phyloP scores from a whole-genome alignment of 805 yeast species.

The Candida incommunis region DNA sequence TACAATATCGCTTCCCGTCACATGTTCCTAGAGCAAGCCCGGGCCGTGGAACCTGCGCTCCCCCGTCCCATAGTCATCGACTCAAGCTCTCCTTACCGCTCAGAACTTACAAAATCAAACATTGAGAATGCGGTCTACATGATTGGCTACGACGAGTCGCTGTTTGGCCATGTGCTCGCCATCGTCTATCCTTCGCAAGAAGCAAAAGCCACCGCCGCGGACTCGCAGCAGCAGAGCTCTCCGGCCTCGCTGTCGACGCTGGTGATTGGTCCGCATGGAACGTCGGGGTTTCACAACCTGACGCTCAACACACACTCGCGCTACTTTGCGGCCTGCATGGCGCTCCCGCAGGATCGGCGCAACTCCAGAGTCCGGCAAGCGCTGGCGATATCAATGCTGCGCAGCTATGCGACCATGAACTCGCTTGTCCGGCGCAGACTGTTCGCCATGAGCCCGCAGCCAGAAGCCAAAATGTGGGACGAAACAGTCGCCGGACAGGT shows the following conservation, averaged over 20 bases:
- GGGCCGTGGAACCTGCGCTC: slow-evolving; percentile 1
- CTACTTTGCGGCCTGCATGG: slow-evolving; percentile 68
- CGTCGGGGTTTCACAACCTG: slow-evolving; percentile 41
- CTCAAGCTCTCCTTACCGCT: slow-evolving; percentile 21
- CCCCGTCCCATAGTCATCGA: slow-evolving; percentile 10
- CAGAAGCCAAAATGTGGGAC: slow-evolving; percentile 33
- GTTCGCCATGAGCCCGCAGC: slow-evolving; percentile 5
- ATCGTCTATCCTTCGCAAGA: slow-evolving; percentile 15
- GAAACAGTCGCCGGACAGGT: slow-evolving; percentile 74
- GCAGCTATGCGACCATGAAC: slow-evolving; percentile 49
- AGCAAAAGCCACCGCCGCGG: neutral
- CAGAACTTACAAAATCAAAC: slow-evolving; percentile 12
- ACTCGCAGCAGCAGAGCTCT: neutral
- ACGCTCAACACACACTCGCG: slow-evolving; percentile 46
- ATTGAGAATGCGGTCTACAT: slow-evolving; percentile 23
- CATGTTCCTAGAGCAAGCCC: slow-evolving; percentile 1
- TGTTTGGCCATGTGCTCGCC: slow-evolving; percentile 22
- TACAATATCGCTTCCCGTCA: too few species aligned
- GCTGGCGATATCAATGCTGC: slow-evolving; percentile 58
- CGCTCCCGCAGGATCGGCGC: slow-evolving; percentile 35
- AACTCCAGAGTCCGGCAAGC: slow-evolving; percentile 54
- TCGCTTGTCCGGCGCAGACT: slow-evolving; percentile 13
- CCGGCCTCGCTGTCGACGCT: slow-evolving; percentile 17
- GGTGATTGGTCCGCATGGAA: slow-evolving; percentile 38
- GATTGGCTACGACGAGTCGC: slow-evolving; percentile 20